Evolutionary conservation across 306 rosid species (phyloP).

Genomic region (Acacia melanoxylon): DNA sequence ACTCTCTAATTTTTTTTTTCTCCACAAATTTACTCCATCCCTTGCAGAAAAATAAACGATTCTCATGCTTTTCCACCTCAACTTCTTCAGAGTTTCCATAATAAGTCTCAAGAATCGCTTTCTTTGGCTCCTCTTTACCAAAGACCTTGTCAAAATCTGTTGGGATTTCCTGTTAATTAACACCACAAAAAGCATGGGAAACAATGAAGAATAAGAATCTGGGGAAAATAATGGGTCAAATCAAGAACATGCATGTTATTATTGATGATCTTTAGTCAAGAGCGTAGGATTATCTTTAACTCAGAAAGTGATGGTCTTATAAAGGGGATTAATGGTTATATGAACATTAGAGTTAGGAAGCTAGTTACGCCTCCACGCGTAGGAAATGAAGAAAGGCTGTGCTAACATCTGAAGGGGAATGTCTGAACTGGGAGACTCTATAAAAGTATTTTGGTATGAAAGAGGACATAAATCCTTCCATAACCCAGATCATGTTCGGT

Average conservation of each 20-base stretch:
- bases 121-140: neutral
- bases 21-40: neutral
- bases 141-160: neutral
- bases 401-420: no score
- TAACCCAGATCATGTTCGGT: no score
- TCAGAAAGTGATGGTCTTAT: no score
- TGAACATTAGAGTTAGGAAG: no score
- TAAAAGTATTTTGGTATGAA: no score
- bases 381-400: no score
- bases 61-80: neutral
- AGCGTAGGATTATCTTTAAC: no score
- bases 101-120: neutral
- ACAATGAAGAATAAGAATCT: neutral
- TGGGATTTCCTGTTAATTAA: neutral
- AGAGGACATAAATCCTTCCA: no score
- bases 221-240: neutral
- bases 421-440: no score
- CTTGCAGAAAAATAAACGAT: neutral
- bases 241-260: neutral
- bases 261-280: no score
- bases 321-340: no score
- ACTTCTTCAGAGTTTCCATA: neutral
- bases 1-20: neutral
- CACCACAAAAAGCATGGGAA: neutral
- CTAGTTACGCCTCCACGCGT: no score